Base-by-base conservation (phyloP, 208 protist genomes). In the Leishmania guyanensis region DNA sequence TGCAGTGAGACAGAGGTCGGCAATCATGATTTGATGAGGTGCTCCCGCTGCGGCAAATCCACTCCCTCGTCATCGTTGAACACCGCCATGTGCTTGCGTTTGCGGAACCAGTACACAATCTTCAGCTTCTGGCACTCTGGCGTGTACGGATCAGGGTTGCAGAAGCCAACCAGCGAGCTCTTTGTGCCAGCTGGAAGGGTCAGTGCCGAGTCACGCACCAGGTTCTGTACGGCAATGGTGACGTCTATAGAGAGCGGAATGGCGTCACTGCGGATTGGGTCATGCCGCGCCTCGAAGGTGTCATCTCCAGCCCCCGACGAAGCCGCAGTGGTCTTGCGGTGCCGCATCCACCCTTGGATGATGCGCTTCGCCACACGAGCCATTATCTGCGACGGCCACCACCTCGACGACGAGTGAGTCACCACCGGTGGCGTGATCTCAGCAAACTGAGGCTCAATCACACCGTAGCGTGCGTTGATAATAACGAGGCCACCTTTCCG, bases 61-160 rank as follows among this genome's bases (percentile, higher is more conserved):
- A 98, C 88, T 48, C 78, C 65, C 39, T 96, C 92, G n/a, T 91
- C 88, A 60, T 98, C 95, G 50, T 89, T 81, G 73, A 95, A 80
- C 46, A 93, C 86, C 2, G 89, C 93, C 20, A 80, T 66, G 86
- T 98, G 95, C 72, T 90, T 89, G 81, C 87, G 92, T 72, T 88
- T 89, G 43, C 89, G 88, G 80, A 98, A 98, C 88, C 91, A 92
- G 85, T 98, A 98, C 56, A 90, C 84, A 79, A 98, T 90, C 80
- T 93, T 95, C 51, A 98, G 85, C 79, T 92, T 77, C 81, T 98
- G 96, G 75, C 80, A 50, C 86, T 97, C 93, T n/a, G 84, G 84
- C 36, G 94, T 94, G 89, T 91, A 95, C 51, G 95, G 95, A 79
- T 97, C 92, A 0, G 95, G 93, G 69, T 98, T 92, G 77, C 88